Percentiles rank a stretch among this genome's conserved stretches.
These are phyloP conservation scores for Globisporangium recalcitrans DNA, from an alignment of 352 stramenopile species.

Conservation along the genomic window DNA sequence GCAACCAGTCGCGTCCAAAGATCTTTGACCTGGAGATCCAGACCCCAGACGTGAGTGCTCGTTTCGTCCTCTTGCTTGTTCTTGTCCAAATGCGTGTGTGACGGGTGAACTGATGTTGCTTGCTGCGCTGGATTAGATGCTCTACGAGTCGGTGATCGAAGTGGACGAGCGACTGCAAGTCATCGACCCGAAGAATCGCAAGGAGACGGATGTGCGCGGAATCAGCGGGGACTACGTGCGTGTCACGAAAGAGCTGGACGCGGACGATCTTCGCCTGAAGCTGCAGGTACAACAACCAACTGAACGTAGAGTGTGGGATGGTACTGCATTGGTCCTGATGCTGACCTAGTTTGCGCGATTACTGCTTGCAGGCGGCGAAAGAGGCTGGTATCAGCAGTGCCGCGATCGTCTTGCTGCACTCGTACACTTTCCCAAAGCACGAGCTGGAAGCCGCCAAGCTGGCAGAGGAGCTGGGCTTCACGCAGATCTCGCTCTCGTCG, in stretches of 20 bases:
- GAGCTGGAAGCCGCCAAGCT: conserved; percentile 89
- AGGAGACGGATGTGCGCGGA: conserved; percentile 61
- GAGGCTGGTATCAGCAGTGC: conserved; percentile 90
- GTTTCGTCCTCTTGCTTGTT: not conserved
- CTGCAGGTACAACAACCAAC: conserved; percentile 47
- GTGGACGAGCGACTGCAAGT: conserved; percentile 96
- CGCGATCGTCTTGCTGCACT: conserved; percentile 94
- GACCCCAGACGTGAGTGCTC: conserved; percentile 63
- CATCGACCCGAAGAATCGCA: conserved; percentile 56
- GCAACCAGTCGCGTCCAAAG: conserved; percentile 96
- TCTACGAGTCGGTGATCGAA: conserved; percentile 97
- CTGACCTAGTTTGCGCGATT: not conserved
- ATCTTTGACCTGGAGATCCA: conserved; percentile 97
- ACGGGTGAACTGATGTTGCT: conserved; percentile 7
- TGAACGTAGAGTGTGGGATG: too few relatives aligned
- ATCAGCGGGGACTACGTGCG: conserved; percentile 89
- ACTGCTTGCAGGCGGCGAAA: conserved; percentile 31
- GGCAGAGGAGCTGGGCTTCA: conserved; percentile 91
- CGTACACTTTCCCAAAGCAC: conserved; percentile 94
- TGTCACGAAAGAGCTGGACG: conserved; percentile 79
- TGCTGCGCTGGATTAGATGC: conserved; percentile 46
- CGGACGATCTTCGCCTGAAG: conserved; percentile 65
- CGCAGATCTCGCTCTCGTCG: conserved; percentile 87
- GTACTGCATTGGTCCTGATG: too few relatives aligned
- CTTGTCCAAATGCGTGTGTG: not conserved